Evolutionary conservation across 2,329 filamentous ascomycete species (phyloP).

Genomic region (Exophiala dermatitidis): DNA sequence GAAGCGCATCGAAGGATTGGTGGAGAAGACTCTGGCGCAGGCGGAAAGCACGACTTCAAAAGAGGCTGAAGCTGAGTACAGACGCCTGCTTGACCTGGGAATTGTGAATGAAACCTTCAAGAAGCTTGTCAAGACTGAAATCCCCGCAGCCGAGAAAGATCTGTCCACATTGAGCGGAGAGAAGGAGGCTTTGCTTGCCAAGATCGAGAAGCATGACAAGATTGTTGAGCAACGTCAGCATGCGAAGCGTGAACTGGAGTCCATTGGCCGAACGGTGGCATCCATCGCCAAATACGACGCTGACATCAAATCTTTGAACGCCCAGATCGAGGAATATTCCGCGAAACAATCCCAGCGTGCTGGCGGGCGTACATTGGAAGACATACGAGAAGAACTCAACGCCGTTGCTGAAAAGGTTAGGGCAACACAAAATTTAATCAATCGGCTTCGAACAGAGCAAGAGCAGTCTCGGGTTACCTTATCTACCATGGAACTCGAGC

Average conservation of each 20-base stretch:
- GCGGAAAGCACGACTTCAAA: constrained; percentile 51
- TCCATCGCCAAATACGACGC: constrained; percentile 65
- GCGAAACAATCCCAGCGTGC: constrained; percentile 66
- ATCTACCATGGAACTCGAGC: constrained; percentile 65
- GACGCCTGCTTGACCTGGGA: constrained; percentile 55
- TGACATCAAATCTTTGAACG: constrained; percentile 64
- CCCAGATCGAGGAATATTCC: constrained; percentile 66
- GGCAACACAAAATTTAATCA: constrained; percentile 54
- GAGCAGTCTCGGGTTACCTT: constrained; percentile 64
- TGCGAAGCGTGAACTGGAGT: constrained; percentile 65
- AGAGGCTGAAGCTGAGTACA: constrained; percentile 56
- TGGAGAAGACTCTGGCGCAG: constrained; percentile 46
- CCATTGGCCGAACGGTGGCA: constrained; percentile 65
- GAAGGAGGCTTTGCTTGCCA: constrained; percentile 52
- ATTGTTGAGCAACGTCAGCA: constrained; percentile 56
- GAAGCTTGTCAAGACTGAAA: constrained; percentile 59
- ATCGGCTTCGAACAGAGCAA: constrained; percentile 60
- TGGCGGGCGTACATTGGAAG: constrained; percentile 64
- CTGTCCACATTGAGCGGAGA: constrained; percentile 56
- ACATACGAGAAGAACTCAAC: constrained; percentile 72
- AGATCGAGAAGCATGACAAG: constrained; percentile 62
- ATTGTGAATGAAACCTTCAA: constrained; percentile 67
- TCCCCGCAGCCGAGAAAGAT: constrained; percentile 62
- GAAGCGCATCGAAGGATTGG: constrained; percentile 55
- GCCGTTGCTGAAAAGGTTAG: constrained; percentile 60